Evolutionary conservation across 768 basidiomycete genomes (phyloP).

Genomic region (Candolleomyces aberdarensis): DNA sequence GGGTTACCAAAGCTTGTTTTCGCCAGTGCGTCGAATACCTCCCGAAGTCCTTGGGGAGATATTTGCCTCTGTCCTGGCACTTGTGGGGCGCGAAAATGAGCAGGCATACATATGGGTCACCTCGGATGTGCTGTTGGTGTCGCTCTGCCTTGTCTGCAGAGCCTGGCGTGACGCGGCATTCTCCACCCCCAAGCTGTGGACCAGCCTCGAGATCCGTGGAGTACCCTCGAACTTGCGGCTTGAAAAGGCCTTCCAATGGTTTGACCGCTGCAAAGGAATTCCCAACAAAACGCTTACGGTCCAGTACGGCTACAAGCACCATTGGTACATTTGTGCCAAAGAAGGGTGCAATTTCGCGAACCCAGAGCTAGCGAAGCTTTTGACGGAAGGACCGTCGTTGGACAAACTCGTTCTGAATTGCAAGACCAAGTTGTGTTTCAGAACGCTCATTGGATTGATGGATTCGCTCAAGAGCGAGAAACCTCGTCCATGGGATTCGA

Average conservation of each 20-base stretch:
- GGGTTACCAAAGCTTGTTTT: too few relatives aligned
- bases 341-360: background rate
- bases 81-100: background rate
- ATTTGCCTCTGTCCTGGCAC: background rate
- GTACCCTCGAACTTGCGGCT: background rate
- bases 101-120: too few relatives aligned
- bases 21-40: background rate
- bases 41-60: background rate
- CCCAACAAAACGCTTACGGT: background rate
- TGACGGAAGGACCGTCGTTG: background rate
- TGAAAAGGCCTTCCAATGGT: background rate
- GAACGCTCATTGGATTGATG: background rate
- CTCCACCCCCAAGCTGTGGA: background rate
- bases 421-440: background rate
- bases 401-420: background rate
- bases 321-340: background rate
- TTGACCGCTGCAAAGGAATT: background rate
- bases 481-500: background rate
- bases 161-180: background rate
- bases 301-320: too few relatives aligned
- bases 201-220: background rate
- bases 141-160: background rate
- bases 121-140: background rate
- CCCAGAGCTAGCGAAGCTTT: background rate
- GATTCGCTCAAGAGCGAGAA: background rate